phyloP scores from a whole-genome alignment of 208 protist species.

The Angomonas ambiguus region DNA sequence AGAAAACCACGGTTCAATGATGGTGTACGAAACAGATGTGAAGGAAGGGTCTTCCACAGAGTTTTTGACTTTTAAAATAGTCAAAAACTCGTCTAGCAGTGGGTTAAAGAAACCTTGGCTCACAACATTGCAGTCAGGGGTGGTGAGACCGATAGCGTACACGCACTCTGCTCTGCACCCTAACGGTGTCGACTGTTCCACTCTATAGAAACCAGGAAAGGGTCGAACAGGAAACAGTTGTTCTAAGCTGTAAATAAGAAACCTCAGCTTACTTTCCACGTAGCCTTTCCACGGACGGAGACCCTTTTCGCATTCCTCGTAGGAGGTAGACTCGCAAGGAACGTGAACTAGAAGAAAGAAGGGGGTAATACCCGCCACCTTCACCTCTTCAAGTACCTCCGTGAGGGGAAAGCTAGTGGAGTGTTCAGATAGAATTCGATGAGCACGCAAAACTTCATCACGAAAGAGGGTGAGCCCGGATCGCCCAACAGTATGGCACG shows the following conservation, averaged over 20 bases:
- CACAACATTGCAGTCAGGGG: background rate
- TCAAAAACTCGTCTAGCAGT: background rate
- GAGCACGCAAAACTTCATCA: conserved; percentile 49
- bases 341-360: conserved; percentile 13
- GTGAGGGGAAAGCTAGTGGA: too few species aligned
- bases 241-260: conserved; percentile 3
- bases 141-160: background rate
- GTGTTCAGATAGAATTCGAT: background rate
- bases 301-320: background rate
- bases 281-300: background rate
- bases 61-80: background rate
- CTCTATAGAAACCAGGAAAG: background rate
- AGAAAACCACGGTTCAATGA: background rate
- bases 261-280: conserved; percentile 1
- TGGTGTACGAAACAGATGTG: background rate
- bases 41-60: background rate
- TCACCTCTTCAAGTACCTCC: background rate
- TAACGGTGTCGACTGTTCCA: background rate
- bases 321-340: background rate
- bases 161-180: background rate
- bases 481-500: conserved; percentile 85
- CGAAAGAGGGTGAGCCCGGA: conserved; percentile 62
- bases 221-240: background rate
- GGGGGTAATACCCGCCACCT: background rate
- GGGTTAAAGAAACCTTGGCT: background rate